Evolutionary conservation across 495 filamentous ascomycete species (phyloP), one percentile per base, ranked within the genome.

Genomic region (Hypoxylon crocopeplum): DNA sequence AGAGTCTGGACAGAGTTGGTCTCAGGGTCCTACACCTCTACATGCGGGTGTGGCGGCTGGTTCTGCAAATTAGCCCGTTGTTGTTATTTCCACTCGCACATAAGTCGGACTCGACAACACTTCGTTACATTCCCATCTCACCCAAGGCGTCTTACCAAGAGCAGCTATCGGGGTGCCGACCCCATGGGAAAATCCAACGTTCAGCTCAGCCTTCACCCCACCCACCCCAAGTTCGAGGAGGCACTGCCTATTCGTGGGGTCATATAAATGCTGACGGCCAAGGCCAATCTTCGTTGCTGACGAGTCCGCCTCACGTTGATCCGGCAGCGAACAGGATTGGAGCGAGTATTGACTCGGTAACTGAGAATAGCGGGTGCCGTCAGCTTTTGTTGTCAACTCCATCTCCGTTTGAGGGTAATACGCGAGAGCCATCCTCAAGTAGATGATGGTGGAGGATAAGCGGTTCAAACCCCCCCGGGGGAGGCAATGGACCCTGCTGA

Each of bases 191-290:
- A 37, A n/a, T 47, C 25, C 44, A 40, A 48, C 48, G 7, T 54
- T 64, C 60, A 64, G 60, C 60, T 64, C 53, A 64, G 60, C 60
- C 54, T 58, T 58, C 54, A 54, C 48, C 54, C 60, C 53, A 53
- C 37, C 32, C 42, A 41, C 27, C 41, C 42, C 42, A n/a, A n/a
- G n/a, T n/a, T n/a, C 19, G 38, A 33, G 30, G 17, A 30, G 42
- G 36, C 16, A 40, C 36, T 42, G 37, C 48, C 41, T 47, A 54
- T 64, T 64, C 60, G 60, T 58, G 60, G 60, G 60, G 60, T 64
- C 48, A 52, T 59, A 58, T 53, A 47, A 33, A 44, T 64, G 54
- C 53, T 64, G 60, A 64, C 60, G 30, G 54, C 54, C 48, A 58
- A 59, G 60, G 34, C 48, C 42, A 32, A 48, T 63, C 13, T 30